Evolutionary conservation across 192 early-diverging fungal genomes (phyloP).

Genomic region (Gorgonomyces haynaldii): DNA sequence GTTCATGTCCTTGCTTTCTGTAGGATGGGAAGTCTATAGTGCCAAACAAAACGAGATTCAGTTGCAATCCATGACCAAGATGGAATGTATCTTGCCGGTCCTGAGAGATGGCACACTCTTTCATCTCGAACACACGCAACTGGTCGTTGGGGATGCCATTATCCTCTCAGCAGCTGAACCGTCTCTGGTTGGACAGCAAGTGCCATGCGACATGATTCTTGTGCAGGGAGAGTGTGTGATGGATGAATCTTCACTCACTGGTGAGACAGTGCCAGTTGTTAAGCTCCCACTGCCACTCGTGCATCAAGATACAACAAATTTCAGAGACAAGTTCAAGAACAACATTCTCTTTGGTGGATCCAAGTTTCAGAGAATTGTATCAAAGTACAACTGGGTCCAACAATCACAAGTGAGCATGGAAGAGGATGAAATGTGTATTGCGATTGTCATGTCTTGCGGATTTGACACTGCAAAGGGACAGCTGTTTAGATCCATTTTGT

Average conservation of each 20-base stretch:
- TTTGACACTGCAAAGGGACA: constrained; percentile 26
- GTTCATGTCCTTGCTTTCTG: constrained; percentile 17
- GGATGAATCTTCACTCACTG: constrained; percentile 30
- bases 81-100: neutral
- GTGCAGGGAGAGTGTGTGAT: constrained; percentile 25
- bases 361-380: constrained; percentile 12
- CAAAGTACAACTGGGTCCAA: constrained; percentile 2
- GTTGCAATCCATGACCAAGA: constrained; percentile 15
- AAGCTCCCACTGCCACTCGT: constrained; percentile 16
- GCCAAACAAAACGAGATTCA: constrained; percentile 24
- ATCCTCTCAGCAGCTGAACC: constrained; percentile 6
- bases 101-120: constrained; percentile 9
- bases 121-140: constrained; percentile 6
- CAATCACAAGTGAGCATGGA: too few species aligned
- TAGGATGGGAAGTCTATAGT: constrained; percentile 28
- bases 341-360: constrained; percentile 28
- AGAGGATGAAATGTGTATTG: too few species aligned
- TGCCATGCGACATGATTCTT: constrained; percentile 26
- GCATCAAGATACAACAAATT: neutral
- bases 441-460: neutral
- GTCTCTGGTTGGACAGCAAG: neutral
- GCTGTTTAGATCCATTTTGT: constrained; percentile 32
- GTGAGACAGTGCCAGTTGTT: constrained; percentile 26
- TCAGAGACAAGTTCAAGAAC: constrained; percentile 14
- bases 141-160: constrained; percentile 37